Conservation (phyloP, 805 yeast genomes). For the Henningerozyma blattae region DNA sequence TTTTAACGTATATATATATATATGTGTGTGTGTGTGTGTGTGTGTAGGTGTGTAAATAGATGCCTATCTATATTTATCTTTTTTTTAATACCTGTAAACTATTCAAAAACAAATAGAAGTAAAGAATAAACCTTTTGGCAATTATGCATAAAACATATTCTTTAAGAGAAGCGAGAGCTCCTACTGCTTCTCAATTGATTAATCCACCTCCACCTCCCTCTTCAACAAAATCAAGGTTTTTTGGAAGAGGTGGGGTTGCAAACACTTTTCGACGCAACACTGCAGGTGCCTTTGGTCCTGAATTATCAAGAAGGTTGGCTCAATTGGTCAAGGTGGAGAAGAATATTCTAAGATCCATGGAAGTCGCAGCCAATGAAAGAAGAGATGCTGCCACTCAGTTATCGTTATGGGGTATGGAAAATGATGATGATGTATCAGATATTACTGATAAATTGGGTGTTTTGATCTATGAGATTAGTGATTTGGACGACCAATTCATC, state of each 20-base stretch:
- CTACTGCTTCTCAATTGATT: constrained; percentile 91
- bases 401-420: constrained; percentile 78
- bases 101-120: background rate
- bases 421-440: constrained; percentile 78
- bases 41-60: too few species aligned
- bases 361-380: constrained; percentile 65
- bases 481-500: constrained; percentile 76
- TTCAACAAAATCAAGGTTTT: constrained; percentile 73
- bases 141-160: constrained; percentile 99
- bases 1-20: background rate
- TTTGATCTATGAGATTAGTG: constrained; percentile 70
- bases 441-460: constrained; percentile 83
- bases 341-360: constrained; percentile 69
- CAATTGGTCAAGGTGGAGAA: constrained; percentile 72
- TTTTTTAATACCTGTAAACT: background rate
- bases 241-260: constrained; percentile 63
- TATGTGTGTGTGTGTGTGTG: background rate
- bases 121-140: too few species aligned
- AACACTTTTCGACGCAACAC: constrained; percentile 55
- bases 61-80: background rate
- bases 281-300: constrained; percentile 76
- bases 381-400: constrained; percentile 74
- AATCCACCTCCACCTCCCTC: constrained; percentile 92
- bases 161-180: constrained; percentile 88
- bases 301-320: constrained; percentile 60